phyloP scores from a whole-genome alignment of 2,329 filamentous ascomycete genomes.

The Epichloe sibirici region DNA sequence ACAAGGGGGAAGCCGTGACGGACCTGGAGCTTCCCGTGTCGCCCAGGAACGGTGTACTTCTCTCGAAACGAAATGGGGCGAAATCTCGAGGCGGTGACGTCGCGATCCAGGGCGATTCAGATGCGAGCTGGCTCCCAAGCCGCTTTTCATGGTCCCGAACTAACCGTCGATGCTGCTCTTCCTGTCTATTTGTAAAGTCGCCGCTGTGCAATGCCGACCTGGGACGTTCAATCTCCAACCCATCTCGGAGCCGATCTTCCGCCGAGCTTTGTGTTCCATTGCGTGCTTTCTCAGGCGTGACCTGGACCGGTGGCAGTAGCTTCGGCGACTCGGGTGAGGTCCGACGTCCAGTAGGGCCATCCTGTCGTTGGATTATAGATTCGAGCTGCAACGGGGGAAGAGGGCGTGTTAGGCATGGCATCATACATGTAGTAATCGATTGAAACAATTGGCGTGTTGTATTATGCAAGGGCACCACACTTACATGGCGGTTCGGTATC shows the following conservation, averaged over 20 bases:
- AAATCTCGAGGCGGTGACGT: constrained; percentile 45
- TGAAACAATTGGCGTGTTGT: not conserved
- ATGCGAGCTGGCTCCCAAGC: not conserved
- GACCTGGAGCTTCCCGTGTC: constrained; percentile 27
- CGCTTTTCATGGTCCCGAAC: not conserved
- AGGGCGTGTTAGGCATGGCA: not conserved
- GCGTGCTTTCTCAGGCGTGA: constrained; percentile 32
- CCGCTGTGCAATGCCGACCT: constrained; percentile 62
- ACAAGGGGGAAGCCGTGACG: constrained; percentile 44
- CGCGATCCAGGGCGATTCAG: constrained; percentile 31
- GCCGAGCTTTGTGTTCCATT: constrained; percentile 13
- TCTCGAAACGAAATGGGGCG: constrained; percentile 32
- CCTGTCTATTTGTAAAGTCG: constrained; percentile 42
- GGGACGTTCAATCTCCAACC: constrained; percentile 64
- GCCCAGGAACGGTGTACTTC: constrained; percentile 17
- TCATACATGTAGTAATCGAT: not conserved
- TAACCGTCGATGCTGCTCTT: constrained; percentile 8
- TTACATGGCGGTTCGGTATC: constrained; percentile 52
- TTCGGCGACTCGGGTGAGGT: constrained; percentile 24
- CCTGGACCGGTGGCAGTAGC: constrained; percentile 33
- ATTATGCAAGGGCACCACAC: constrained; percentile 10
- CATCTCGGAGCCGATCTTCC: constrained; percentile 36
- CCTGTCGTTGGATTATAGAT: constrained; percentile 19
- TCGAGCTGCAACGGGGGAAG: constrained; percentile 21
- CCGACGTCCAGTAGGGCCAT: constrained; percentile 15